Percentiles rank a stretch among this genome's conserved stretches.
Conservation (phyloP, 2,329 filamentous ascomycete species). For the Fusarium penzigii region DNA sequence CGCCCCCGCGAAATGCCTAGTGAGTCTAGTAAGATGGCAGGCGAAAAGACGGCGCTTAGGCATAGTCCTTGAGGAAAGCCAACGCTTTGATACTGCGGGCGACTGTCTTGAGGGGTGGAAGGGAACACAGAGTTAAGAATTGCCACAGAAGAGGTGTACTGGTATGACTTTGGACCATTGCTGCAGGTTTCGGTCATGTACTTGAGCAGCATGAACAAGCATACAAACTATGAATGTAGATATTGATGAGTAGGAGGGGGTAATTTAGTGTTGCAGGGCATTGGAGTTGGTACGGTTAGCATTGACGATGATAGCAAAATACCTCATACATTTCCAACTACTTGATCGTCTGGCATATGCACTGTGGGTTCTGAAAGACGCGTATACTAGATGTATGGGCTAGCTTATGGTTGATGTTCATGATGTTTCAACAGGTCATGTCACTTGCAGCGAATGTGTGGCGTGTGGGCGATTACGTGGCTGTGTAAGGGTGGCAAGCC, state of each 20-base stretch:
- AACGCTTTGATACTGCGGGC: no score
- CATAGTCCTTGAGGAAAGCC: background rate
- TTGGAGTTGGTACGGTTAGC: background rate
- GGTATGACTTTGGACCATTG: background rate
- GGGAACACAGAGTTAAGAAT: background rate
- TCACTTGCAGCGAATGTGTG: background rate
- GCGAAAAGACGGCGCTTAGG: background rate
- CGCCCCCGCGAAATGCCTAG: slow-evolving; percentile 16
- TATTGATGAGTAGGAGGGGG: background rate
- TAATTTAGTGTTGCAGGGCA: background rate
- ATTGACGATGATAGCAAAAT: background rate
- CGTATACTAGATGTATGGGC: background rate
- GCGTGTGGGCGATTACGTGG: background rate
- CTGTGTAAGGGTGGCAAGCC: background rate
- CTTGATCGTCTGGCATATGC: background rate
- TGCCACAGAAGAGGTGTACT: background rate
- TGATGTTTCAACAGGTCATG: background rate
- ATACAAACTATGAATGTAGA: background rate
- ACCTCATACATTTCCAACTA: background rate
- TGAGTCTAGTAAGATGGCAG: background rate
- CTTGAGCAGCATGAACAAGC: background rate
- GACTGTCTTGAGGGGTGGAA: background rate
- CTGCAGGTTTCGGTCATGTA: no score
- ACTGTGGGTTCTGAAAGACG: no score
- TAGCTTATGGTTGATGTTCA: background rate